Conservation (phyloP, 2,329 filamentous ascomycete genomes). For the Aspergillus thermomutatus region DNA sequence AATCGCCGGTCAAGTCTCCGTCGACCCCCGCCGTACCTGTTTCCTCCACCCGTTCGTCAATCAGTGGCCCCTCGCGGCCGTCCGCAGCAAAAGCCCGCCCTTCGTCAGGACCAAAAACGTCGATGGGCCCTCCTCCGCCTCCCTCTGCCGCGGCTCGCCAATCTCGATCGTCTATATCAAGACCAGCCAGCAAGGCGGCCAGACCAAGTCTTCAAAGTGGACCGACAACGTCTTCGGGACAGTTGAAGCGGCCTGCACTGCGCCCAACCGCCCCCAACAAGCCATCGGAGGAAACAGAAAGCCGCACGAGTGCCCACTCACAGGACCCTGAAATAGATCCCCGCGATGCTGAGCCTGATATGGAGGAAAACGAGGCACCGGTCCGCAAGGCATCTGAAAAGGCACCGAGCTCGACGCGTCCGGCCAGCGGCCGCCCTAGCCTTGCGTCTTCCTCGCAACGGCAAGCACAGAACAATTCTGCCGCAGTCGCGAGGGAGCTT, state of each 20-base stretch:
- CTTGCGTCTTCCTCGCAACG: constrained; percentile 35
- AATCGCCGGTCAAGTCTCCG: constrained; percentile 77
- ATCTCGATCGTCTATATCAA: constrained; percentile 39
- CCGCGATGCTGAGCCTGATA: constrained; percentile 22
- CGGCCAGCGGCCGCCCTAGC: constrained; percentile 23
- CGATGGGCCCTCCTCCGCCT: constrained; percentile 63
- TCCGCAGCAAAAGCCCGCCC: constrained; percentile 54
- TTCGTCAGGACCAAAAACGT: constrained; percentile 55
- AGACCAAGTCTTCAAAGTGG: constrained; percentile 28
- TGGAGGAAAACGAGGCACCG: constrained; percentile 16
- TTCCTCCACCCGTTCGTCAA: constrained; percentile 43
- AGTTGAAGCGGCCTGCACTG: constrained; percentile 33
- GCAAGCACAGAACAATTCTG: constrained; percentile 39
- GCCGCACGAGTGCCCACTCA: constrained; percentile 22
- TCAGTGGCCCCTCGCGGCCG: constrained; percentile 52
- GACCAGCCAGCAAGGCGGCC: constrained; percentile 31
- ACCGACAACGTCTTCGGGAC: constrained; percentile 18
- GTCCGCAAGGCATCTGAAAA: constrained; percentile 21
- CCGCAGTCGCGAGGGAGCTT: constrained; percentile 62
- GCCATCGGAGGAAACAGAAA: constrained; percentile 25
- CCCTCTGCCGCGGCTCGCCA: constrained; percentile 28
- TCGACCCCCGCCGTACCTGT: constrained; percentile 55
- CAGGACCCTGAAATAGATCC: constrained; percentile 30
- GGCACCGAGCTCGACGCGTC: constrained; percentile 21
- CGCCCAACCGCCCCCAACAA: constrained; percentile 26